phyloP scores from a whole-genome alignment of 768 basidiomycete genomes.

The Amanita polypyramis region DNA sequence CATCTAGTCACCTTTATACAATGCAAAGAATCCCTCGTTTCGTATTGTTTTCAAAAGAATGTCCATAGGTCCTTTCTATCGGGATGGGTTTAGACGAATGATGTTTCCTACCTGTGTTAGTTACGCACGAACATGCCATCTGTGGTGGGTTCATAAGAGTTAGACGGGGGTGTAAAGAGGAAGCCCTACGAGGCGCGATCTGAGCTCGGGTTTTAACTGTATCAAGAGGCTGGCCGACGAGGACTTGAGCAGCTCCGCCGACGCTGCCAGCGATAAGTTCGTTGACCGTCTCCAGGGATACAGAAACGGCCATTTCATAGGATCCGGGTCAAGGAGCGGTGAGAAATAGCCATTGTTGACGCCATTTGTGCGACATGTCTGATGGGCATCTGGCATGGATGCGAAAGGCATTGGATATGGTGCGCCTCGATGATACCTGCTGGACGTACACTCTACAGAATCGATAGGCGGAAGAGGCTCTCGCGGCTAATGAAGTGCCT shows the following conservation, averaged over 20 bases:
- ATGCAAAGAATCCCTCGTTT: slow-evolving; percentile 85
- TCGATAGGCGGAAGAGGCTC: slow-evolving; percentile 72
- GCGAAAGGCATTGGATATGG: slow-evolving; percentile 78
- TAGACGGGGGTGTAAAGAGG: slow-evolving; percentile 6
- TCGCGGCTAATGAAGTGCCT: slow-evolving; percentile 81
- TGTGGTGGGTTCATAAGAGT: slow-evolving; percentile 18
- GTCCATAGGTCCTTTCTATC: slow-evolving; percentile 88
- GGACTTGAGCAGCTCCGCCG: slow-evolving; percentile 89
- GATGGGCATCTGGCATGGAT: slow-evolving; percentile 56
- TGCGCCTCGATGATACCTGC: slow-evolving; percentile 16
- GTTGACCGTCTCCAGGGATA: slow-evolving; percentile 41
- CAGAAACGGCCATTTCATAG: neutral
- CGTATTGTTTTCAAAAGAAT: slow-evolving; percentile 72
- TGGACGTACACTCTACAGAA: neutral
- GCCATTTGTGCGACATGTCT: neutral
- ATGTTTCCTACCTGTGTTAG: slow-evolving; percentile 8
- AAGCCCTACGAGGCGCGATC: slow-evolving; percentile 63
- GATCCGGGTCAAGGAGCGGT: neutral
- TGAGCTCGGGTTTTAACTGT: slow-evolving; percentile 86
- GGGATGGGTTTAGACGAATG: neutral
- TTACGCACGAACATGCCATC: slow-evolving; percentile 79
- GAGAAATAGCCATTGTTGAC: no score
- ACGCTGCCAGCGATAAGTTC: slow-evolving; percentile 84
- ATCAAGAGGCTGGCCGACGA: slow-evolving; percentile 89
- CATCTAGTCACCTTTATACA: slow-evolving; percentile 96